Evolutionary conservation across 163 green algal species (phyloP).

Genomic region (Scenedesmus sp.): DNA sequence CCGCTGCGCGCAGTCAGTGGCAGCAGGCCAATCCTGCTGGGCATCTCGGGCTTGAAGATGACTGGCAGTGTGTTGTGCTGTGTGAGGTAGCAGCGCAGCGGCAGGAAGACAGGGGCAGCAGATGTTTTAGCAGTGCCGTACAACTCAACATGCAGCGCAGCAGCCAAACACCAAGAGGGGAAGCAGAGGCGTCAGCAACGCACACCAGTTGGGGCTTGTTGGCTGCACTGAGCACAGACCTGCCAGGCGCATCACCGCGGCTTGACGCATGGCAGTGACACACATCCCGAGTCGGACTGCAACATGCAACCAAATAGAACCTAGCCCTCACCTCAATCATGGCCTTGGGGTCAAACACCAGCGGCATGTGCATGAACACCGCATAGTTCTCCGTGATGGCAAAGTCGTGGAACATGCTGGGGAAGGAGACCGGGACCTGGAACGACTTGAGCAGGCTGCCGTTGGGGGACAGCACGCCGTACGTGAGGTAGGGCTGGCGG

Average conservation of each 20-base stretch:
- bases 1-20: conserved; percentile 38
- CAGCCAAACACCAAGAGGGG: too few relatives aligned
- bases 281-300: too few relatives aligned
- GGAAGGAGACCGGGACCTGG: background rate
- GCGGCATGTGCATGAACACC: conserved; percentile 81
- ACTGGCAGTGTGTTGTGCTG: conserved; percentile 54
- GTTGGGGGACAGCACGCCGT: conserved; percentile 48
- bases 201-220: too few relatives aligned
- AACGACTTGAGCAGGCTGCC: conserved; percentile 50
- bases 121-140: background rate
- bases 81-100: background rate
- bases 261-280: too few relatives aligned
- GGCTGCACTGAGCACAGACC: too few relatives aligned
- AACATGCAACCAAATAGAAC: too few relatives aligned
- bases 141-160: background rate
- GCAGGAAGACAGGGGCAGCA: background rate
- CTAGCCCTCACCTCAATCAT: background rate
- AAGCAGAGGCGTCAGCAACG: background rate
- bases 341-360: conserved; percentile 71
- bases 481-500: conserved; percentile 59
- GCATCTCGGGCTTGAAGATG: conserved; percentile 47
- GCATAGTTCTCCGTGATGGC: conserved; percentile 75
- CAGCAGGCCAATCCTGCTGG: conserved; percentile 56
- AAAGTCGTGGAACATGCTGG: conserved; percentile 77
- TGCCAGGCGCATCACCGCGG: too few relatives aligned